Conservation (phyloP, 805 yeast genomes). For the Starmerella khaoyaiensis region DNA sequence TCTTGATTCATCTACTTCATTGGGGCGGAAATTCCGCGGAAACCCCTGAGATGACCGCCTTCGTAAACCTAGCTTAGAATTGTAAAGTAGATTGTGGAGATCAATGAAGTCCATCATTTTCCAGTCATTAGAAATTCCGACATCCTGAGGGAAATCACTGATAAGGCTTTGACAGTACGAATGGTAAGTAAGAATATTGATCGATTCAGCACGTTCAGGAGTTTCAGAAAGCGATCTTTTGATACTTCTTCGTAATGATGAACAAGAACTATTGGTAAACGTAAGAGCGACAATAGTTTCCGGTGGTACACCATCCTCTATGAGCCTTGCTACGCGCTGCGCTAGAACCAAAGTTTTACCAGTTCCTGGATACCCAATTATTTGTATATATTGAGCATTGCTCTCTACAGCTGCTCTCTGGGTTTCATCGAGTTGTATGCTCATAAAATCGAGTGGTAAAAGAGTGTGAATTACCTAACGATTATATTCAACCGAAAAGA, state of each 20-base stretch:
- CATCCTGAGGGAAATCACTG: constrained; percentile 32
- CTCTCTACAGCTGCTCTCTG: constrained; percentile 36
- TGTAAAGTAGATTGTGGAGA: constrained; percentile 23
- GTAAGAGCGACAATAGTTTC: constrained; percentile 68
- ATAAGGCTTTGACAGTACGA: constrained; percentile 60
- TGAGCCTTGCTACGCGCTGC: constrained; percentile 60
- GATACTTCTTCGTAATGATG: constrained; percentile 62
- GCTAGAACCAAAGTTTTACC: constrained; percentile 77
- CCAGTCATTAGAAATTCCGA: constrained; percentile 30
- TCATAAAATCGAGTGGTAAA: too few relatives aligned
- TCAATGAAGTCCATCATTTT: constrained; percentile 60
- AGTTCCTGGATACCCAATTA: constrained; percentile 55
- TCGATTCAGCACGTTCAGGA: constrained; percentile 10
- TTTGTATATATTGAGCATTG: constrained; percentile 36
- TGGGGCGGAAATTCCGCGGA: not conserved
- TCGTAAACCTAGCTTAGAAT: constrained; percentile 2
- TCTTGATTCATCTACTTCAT: not conserved
- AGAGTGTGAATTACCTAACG: too few relatives aligned
- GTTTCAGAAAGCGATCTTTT: constrained; percentile 1
- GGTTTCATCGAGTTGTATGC: constrained; percentile 27
- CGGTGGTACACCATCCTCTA: constrained; percentile 44
- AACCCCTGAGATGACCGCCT: not conserved
- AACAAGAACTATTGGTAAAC: constrained; percentile 84
- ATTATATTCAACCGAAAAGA: too few relatives aligned
- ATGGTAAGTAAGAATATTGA: constrained; percentile 62